Base-by-base conservation (phyloP, 441 rosid genomes). In the Kokia cookei region DNA sequence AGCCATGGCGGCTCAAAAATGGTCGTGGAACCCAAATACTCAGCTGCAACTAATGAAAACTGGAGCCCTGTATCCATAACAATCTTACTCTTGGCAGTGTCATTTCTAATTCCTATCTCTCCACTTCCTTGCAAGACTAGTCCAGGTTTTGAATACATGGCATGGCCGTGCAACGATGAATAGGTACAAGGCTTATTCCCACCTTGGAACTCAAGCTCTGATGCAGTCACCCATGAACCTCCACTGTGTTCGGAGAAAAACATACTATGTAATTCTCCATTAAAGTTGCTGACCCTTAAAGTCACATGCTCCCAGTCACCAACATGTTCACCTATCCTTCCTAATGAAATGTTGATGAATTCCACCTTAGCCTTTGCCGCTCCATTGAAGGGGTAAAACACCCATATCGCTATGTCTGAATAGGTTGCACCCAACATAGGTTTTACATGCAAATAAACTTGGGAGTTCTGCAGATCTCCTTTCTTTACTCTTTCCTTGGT, bases 281-380 rank as follows among this genome's bases (percentile, higher is more conserved):
- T 83, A 74, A 94, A 91, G 63, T 94, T 94, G 87, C 96, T 94
- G 53, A 89, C 67, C 32, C 98, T 68, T 55, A 94, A 72, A 17
- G 98, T 90, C 42, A 84, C 61, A 70, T 93, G 98, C 82, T 94
- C 99, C 98, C 98, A 94, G 26, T 94, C 99, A 0, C 99, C 98
- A 9, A 94, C 88, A 65, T 94, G 99, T 73, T 93, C 85, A 2
- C 99, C 99, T 66, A 94, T 79, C 67, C 48, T 88, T 15, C 96
- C 97, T 24, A 94, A 24, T 0, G 83, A 12, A 5, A 88, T 40
- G n/a, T 83, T 81, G 22, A 93, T 14, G 65, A 89, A 27, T 76
- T 83, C 86, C 19, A 91, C 87, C 27, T 91, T 91, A 6, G 92
- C 96, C 78, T 65, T 80, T n/a, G 87, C 93, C 7, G 96, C 84